Evolutionary conservation across 805 yeast genomes (phyloP), one percentile per base, ranked within the genome.

Genomic region (Candida orba): DNA sequence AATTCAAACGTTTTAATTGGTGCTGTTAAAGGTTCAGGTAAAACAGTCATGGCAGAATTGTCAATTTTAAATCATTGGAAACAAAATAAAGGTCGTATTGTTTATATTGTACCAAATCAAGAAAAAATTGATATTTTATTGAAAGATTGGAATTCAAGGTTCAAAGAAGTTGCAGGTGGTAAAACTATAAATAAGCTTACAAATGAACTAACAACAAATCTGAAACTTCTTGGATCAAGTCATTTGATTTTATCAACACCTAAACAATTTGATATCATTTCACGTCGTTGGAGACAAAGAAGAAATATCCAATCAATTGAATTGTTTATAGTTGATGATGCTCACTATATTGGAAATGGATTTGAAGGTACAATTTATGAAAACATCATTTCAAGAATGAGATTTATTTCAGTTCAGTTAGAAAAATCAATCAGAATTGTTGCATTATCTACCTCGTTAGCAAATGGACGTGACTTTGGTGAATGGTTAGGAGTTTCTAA

Each of bases 221-320:
- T 81, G 45, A 67, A 69, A 40, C 52, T 78, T 4, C 53, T 89
- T 7, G 78, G 79, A 1, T 65, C 67, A 27, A 75, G 78, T 44
- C 91, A 89, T 58, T 60, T 91, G 41, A 63, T 87, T 15, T 61
- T 91, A 13, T 78, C 87, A 5, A 88, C 97, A 0, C 95, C 96
- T 0, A 69, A 66, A 20, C 91, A 86, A 49, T 84, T 88, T 68
- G 90, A 86, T 48, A 51, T 67, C 5, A 54, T 89, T 1, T 76
- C 95, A 0, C 75, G 91, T 48, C 71, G 89, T 38, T 90, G 98
- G 98, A 81, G 81, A 52, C 84, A 80, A 50, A 71, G 95, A 44
- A 78, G 76, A 50, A 78, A 78, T 49, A 68, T 91, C 6, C 87
- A 82, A 47, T 58, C 75, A 0, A 75, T 91, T 27, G 88, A 79